Base-by-base conservation (phyloP, 2,329 filamentous ascomycete species). In the Fonsecaea nubica region DNA sequence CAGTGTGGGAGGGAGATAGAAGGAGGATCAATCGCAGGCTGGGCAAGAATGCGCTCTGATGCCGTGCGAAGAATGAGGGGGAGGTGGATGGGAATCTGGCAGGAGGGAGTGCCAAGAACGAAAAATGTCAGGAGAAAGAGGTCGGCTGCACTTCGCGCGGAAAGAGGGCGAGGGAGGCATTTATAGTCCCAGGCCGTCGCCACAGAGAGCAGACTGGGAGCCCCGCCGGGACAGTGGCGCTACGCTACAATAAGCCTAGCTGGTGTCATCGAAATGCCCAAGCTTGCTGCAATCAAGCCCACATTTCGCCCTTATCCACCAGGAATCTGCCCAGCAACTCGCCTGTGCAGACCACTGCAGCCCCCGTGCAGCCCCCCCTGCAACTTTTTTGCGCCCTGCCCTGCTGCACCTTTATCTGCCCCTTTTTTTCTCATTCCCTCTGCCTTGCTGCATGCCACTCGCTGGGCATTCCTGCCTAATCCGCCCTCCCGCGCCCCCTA, bases 71-170 rank as follows among this genome's bases (percentile, higher is more conserved):
- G 59, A 61, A 69, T 52, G 63, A 38, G 55, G 61, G 58, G 63
- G 50, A 40, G 62, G 48, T 59, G 57, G 56, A 59, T 53, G 45
- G 30, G 52, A 55, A 30, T 45, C 53, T 45, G 63, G 58, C 57
- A 45, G 53, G 56, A 55, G 53, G 58, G 45, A 62, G 48, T 62
- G 66, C 66, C 66, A 69, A 69, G 66, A 50, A 50, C 68, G 62
- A 67, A 64, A 68, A 68, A 69, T 65, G 65, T 67, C 62, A 65
- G 60, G 56, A 62, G 52, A 50, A 50, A 61, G 55, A 65, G 59
- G 62, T 68, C 64, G 68, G 64, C 48, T 61, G 58, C 63, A 59
- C 53, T 52, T 65, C 64, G 68, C 62, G 66, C 59, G 59, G 58
- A 63, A 59, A 48, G 66, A 64, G 62, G 63, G 66, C 55, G 58